A percentile compares a stretch with the other conserved stretches of the same genome.
These are phyloP conservation scores for Vaccinium corymbosum DNA, from an alignment of 148 eudicot species.

Conservation along the genomic window DNA sequence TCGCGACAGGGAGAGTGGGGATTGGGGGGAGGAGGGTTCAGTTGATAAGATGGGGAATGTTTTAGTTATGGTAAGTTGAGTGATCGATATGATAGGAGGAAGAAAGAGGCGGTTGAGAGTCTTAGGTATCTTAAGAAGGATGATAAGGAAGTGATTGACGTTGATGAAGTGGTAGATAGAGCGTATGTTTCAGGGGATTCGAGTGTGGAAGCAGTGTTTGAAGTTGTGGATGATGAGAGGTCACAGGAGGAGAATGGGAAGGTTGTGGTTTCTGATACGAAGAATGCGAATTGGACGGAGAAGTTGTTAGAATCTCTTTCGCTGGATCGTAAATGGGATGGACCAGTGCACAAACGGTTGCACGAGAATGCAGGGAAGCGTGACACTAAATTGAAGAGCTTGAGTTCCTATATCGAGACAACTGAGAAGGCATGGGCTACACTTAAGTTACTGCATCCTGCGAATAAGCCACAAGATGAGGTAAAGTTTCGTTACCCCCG, in stretches of 20 bases:
- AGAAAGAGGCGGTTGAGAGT: conserved; percentile 18
- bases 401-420: conserved; percentile 39
- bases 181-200: conserved; percentile 40
- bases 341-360: conserved; percentile 42
- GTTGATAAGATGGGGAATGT: conserved; percentile 39
- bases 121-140: conserved; percentile 25
- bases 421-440: conserved; percentile 25
- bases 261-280: conserved; percentile 21
- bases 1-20: conserved; percentile 4
- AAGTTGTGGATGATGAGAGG: conserved; percentile 29
- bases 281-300: conserved; percentile 23
- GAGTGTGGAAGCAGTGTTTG: conserved; percentile 35
- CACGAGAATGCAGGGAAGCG: conserved; percentile 27
- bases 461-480: conserved; percentile 43
- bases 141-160: conserved; percentile 36
- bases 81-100: not conserved
- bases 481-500: conserved; percentile 22
- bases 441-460: conserved; percentile 23
- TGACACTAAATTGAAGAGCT: conserved; percentile 22
- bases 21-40: conserved; percentile 3
- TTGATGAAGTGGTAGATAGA: conserved; percentile 26
- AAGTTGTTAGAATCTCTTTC: conserved; percentile 29
- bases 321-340: conserved; percentile 20
- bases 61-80: conserved; percentile 17
- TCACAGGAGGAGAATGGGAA: conserved; percentile 25